Evolutionary conservation across 2,329 filamentous ascomycete species (phyloP).

Genomic region (Aspergillus pseudotamarii): DNA sequence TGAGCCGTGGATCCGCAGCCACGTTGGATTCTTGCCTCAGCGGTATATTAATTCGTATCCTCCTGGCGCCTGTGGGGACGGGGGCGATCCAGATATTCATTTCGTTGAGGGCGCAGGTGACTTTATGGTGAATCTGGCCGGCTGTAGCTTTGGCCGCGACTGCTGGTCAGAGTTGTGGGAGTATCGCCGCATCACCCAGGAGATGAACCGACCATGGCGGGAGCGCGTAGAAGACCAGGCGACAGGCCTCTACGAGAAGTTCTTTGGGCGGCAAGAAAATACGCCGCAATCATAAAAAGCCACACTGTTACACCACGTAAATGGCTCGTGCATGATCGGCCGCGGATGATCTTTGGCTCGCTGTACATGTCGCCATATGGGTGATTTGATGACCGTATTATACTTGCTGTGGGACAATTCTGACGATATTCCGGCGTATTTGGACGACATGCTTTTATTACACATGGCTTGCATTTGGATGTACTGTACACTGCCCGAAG

Average conservation of each 20-base stretch:
- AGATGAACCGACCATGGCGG: constrained; percentile 82
- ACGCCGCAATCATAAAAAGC: background rate
- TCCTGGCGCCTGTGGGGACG: constrained; percentile 74
- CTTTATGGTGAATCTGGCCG: constrained; percentile 97
- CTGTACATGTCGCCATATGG: background rate
- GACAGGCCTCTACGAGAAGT: constrained; percentile 23
- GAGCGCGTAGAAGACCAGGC: constrained; percentile 57
- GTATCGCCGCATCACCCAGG: constrained; percentile 88
- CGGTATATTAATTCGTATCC: constrained; percentile 95
- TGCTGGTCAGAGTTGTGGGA: constrained; percentile 98
- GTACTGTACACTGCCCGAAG: background rate
- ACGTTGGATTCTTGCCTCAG: constrained; percentile 86
- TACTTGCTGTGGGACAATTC: background rate
- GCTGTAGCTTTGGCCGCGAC: constrained; percentile 94
- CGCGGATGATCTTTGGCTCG: background rate
- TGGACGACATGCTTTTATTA: background rate
- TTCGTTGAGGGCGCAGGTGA: constrained; percentile 85
- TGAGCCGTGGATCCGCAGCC: constrained; percentile 89
- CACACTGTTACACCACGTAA: background rate
- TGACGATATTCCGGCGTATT: background rate
- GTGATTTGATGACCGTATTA: background rate
- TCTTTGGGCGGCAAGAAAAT: constrained; percentile 17
- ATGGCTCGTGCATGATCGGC: background rate
- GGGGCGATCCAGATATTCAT: constrained; percentile 71
- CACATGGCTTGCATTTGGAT: background rate